Conservation (phyloP, 2,329 filamentous ascomycete genomes). For the Ramularia collo-cygni region DNA sequence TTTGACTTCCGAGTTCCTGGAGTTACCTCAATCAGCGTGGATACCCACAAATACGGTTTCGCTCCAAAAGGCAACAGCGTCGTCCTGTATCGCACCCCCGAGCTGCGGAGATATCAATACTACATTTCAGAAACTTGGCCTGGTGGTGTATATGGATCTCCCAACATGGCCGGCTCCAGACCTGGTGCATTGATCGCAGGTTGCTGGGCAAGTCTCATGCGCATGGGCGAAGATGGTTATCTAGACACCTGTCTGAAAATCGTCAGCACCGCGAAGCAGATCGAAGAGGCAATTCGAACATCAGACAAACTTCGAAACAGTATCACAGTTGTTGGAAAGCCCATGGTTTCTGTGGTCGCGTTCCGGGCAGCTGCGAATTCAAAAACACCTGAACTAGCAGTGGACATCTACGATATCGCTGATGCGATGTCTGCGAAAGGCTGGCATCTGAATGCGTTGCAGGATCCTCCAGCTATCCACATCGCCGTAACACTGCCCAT, state of each 20-base stretch:
- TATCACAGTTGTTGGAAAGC: constrained; percentile 73
- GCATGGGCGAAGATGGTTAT: constrained; percentile 80
- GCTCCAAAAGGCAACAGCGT: constrained; percentile 96
- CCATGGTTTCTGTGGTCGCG: constrained; percentile 82
- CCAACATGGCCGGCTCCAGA: constrained; percentile 82
- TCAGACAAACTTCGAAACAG: constrained; percentile 63
- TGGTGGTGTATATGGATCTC: constrained; percentile 91
- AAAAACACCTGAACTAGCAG: constrained; percentile 42
- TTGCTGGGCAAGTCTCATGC: constrained; percentile 91
- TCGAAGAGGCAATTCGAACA: constrained; percentile 65
- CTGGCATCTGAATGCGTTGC: constrained; percentile 94
- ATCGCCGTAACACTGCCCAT: constrained; percentile 88
- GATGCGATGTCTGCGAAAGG: constrained; percentile 78
- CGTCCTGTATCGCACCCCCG: constrained; percentile 75
- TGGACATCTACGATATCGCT: constrained; percentile 90
- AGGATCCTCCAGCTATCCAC: constrained; percentile 86
- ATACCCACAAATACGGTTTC: constrained; percentile 99
- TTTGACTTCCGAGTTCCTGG: constrained; percentile 94
- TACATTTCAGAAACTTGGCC: constrained; percentile 94
- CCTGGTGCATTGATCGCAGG: constrained; percentile 92
- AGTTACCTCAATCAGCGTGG: constrained; percentile 90
- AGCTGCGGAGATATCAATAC: constrained; percentile 84
- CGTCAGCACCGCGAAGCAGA: constrained; percentile 76
- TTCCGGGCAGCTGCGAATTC: constrained; percentile 54
- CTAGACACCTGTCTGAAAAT: constrained; percentile 80